Evolutionary conservation across 2,329 filamentous ascomycete genomes (phyloP).

Genomic region (Cladorrhinum sp.): DNA sequence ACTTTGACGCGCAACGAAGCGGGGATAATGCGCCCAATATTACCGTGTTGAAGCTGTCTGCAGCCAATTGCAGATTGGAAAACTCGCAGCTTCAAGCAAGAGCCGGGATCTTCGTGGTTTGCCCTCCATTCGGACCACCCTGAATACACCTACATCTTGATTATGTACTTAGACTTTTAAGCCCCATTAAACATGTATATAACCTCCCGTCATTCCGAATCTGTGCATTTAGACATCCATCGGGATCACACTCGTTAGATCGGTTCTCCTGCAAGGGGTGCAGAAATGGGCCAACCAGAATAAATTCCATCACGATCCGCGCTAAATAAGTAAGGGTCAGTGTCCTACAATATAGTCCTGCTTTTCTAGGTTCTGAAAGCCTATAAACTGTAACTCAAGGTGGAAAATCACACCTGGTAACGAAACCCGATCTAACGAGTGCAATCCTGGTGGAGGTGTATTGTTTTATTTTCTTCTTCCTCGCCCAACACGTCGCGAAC

Average conservation of each 20-base stretch:
- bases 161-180: not conserved
- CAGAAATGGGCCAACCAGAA: no score
- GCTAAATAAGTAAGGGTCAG: no score
- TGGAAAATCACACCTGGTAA: no score
- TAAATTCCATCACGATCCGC: no score
- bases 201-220: not conserved
- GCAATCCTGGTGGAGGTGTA: no score
- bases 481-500: not conserved
- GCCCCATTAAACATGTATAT: not conserved
- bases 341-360: no score
- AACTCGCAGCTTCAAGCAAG: not conserved
- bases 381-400: no score
- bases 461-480: not conserved
- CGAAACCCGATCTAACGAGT: no score
- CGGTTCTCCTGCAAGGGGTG: no score
- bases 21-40: not conserved
- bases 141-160: not conserved
- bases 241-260: no score
- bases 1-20: not conserved
- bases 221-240: no score
- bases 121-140: not conserved
- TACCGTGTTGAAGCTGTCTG: not conserved
- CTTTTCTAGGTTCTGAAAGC: no score
- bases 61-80: not conserved
- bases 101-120: constrained; percentile 1